These are phyloP conservation scores for Hepatocystis sp. DNA, from an alignment of 169 alveolate genomes.

Conservation along the genomic window DNA sequence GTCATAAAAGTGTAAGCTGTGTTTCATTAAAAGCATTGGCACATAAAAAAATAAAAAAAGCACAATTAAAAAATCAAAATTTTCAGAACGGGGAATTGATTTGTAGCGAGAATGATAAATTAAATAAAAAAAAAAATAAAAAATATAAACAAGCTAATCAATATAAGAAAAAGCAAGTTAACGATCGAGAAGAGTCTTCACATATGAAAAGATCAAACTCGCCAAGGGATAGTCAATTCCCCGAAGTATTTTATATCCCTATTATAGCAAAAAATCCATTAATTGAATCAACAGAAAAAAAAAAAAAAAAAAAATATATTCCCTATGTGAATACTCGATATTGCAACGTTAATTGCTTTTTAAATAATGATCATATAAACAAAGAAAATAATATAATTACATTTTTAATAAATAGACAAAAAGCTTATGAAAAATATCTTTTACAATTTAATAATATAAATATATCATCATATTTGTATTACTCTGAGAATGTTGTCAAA, in stretches of 20 bases:
- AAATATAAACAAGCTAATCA: neutral
- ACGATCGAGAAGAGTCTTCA: neutral
- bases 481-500: too few relatives aligned
- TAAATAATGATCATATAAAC: slow-evolving; percentile 9
- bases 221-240: slow-evolving; percentile 77
- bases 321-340: too few relatives aligned
- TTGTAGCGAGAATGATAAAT: neutral
- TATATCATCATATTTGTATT: slow-evolving; percentile 7
- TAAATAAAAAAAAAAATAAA: neutral
- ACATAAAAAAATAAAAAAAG: slow-evolving; percentile 3
- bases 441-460: slow-evolving; percentile 32
- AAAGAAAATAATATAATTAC: slow-evolving; percentile 35
- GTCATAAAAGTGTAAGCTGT: too few relatives aligned
- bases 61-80: slow-evolving; percentile 5
- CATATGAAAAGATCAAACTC: neutral
- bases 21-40: neutral
- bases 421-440: slow-evolving; percentile 42
- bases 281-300: neutral
- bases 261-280: slow-evolving; percentile 8
- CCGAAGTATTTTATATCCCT: slow-evolving; percentile 74
- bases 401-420: slow-evolving; percentile 55
- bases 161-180: neutral
- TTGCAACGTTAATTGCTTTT: too few relatives aligned
- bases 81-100: slow-evolving; percentile 76
- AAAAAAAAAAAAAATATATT: too few relatives aligned